These are phyloP conservation scores for Penicillium diatomitis DNA, from an alignment of 495 filamentous ascomycete genomes.

Conservation along the genomic window DNA sequence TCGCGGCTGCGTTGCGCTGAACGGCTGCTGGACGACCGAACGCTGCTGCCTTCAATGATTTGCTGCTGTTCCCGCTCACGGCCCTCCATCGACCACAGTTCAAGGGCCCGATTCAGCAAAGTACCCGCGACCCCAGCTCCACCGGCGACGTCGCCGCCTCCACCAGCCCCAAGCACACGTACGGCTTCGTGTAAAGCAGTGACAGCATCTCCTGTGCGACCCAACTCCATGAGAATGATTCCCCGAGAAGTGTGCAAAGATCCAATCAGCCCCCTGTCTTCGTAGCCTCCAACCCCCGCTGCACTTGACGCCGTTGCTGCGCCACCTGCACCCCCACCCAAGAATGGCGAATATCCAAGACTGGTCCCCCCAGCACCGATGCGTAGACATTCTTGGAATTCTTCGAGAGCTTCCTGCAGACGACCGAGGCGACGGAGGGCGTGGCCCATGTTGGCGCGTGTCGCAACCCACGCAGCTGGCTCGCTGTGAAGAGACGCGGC, in stretches of 20 bases:
- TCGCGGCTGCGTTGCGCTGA: constrained; percentile 19
- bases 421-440: constrained; percentile 66
- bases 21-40: constrained; percentile 8
- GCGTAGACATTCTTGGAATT: constrained; percentile 76
- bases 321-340: constrained; percentile 29
- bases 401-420: constrained; percentile 59
- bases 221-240: constrained; percentile 61
- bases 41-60: constrained; percentile 11
- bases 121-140: constrained; percentile 66
- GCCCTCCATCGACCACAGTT: constrained; percentile 50
- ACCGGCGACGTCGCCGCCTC: constrained; percentile 50
- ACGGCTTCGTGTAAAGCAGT: constrained; percentile 64
- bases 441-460: constrained; percentile 81
- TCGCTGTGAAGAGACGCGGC: constrained; percentile 75
- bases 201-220: constrained; percentile 56
- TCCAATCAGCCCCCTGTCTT: constrained; percentile 37
- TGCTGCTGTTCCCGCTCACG: constrained; percentile 16
- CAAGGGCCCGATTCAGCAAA: constrained; percentile 61
- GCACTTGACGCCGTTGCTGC: constrained; percentile 24
- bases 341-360: constrained; percentile 32
- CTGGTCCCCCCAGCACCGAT: constrained; percentile 64
- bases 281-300: constrained; percentile 37
- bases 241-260: constrained; percentile 45
- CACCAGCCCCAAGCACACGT: constrained; percentile 36
- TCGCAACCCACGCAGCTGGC: constrained; percentile 75